phyloP scores from a whole-genome alignment of 2,329 filamentous ascomycete species.

The Colletotrichum lini region DNA sequence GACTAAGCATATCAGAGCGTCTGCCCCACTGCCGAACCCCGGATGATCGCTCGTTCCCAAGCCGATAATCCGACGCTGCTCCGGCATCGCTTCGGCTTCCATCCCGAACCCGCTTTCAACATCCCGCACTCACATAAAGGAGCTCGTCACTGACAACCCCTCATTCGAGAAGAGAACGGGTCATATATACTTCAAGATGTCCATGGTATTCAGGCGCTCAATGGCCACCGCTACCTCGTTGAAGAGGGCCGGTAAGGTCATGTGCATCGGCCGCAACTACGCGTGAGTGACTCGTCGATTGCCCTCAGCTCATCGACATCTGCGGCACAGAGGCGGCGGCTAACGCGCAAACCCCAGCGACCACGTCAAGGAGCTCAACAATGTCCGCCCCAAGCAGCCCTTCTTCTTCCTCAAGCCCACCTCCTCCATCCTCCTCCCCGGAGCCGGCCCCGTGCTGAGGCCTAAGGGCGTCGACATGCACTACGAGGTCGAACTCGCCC shows the following conservation, averaged over 20 bases:
- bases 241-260: constrained; percentile 78
- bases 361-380: constrained; percentile 94
- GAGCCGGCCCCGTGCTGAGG: constrained; percentile 83
- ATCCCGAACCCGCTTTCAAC: constrained; percentile 14
- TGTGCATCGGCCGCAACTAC: constrained; percentile 97
- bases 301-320: constrained; percentile 43
- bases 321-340: constrained; percentile 45
- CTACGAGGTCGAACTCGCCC: constrained; percentile 94
- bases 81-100: constrained; percentile 30
- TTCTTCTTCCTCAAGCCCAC: constrained; percentile 99
- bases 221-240: constrained; percentile 62
- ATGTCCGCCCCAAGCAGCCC: constrained; percentile 88
- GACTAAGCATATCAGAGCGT: constrained; percentile 2
- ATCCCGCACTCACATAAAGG: constrained; percentile 2
- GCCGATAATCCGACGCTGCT: constrained; percentile 35
- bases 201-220: constrained; percentile 52
- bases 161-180: not conserved
- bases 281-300: constrained; percentile 71
- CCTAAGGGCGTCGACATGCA: constrained; percentile 89
- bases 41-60: constrained; percentile 15
- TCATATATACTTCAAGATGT: constrained; percentile 45
- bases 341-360: constrained; percentile 69
- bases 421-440: constrained; percentile 85
- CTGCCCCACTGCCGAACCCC: constrained; percentile 6
- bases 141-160: not conserved